Evolutionary conservation across 1,284 basidiomycete genomes (phyloP).

Genomic region (Fistulina hepatica): DNA sequence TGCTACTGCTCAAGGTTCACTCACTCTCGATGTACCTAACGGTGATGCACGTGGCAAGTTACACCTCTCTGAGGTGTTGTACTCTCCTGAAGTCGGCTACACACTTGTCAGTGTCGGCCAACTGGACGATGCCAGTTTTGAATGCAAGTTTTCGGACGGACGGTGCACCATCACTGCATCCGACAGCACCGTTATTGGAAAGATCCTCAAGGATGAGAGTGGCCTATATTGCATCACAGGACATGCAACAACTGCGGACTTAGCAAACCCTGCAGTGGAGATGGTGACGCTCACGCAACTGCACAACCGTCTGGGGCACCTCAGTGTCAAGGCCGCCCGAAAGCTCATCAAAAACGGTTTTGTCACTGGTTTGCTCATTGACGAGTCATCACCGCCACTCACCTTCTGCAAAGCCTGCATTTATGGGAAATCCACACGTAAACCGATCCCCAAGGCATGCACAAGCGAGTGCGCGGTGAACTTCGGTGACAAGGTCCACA

Average conservation of each 20-base stretch:
- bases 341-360: slow-evolving; percentile 6
- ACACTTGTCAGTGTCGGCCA: slow-evolving; percentile 22
- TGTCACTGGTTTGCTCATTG: slow-evolving; percentile 5
- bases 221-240: no score
- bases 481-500: slow-evolving; percentile 17
- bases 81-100: slow-evolving; percentile 19
- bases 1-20: slow-evolving; percentile 24
- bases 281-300: slow-evolving; percentile 4
- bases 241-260: no score
- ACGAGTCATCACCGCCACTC: no score
- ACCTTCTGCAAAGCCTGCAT: slow-evolving; percentile 19
- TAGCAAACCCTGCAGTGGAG: no score
- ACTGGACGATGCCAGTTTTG: slow-evolving; percentile 20
- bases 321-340: slow-evolving; percentile 5
- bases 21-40: slow-evolving; percentile 28
- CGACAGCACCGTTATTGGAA: no score
- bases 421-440: slow-evolving; percentile 16
- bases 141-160: slow-evolving; percentile 15
- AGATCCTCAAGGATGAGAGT: no score
- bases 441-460: slow-evolving; percentile 13
- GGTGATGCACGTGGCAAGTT: slow-evolving; percentile 20
- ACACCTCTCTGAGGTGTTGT: slow-evolving; percentile 16
- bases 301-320: slow-evolving; percentile 8
- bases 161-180: slow-evolving; percentile 19
- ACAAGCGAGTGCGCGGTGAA: slow-evolving; percentile 7